Evolutionary conservation across 202 grass and related monocot genomes (phyloP), one percentile per base, ranked within the genome.

Genomic region (Schoenoplectus tabernaemontani): DNA sequence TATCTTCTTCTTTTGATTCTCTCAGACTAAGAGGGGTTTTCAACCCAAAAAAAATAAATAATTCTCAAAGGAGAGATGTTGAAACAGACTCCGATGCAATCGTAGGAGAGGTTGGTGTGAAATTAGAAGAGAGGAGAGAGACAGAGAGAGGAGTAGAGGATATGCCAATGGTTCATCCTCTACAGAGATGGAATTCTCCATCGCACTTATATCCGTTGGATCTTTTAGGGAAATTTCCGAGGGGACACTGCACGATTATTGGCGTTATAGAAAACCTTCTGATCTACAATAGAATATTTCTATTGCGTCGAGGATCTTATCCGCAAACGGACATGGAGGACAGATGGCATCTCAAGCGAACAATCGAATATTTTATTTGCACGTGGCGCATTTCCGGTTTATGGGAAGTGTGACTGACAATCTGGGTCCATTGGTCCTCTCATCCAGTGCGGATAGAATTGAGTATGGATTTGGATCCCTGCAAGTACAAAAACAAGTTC

Each of bases 191-290:
- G 28, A 33, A 10, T 17, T 32, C 6, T 30, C 2, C 15, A 17
- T 5, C 6, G 7, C 28, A 13, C 23, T 73, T 0, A 20, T 0
- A 15, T 10, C 64, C n/a, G 64, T 67, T 1, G 2, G 64, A 67
- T 67, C 64, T 22, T 20, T 0, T 9, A 42, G 8, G 10, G 64
- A 67, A 67, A 1, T 67, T 39, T 7, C 9, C 24, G 32, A 28
- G 28, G 6, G 4, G 6, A 33, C 0, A 1, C 32, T 32, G 13
- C 44, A 72, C 43, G 23, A 17, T 9, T 9, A 9, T n/a, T 73
- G 24, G 33, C 3, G 6, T 4, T 0, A n/a, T n/a, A 1, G n/a
- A 28, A 0, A 13, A 0, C 23, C 44, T 7, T 73, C 6, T 0
- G 43, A 73, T 73, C 2, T 4, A 3, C 12, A 28, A 0, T 48